Base-by-base conservation (phyloP, 805 yeast genomes). In the Yamadazyma scolyti region DNA sequence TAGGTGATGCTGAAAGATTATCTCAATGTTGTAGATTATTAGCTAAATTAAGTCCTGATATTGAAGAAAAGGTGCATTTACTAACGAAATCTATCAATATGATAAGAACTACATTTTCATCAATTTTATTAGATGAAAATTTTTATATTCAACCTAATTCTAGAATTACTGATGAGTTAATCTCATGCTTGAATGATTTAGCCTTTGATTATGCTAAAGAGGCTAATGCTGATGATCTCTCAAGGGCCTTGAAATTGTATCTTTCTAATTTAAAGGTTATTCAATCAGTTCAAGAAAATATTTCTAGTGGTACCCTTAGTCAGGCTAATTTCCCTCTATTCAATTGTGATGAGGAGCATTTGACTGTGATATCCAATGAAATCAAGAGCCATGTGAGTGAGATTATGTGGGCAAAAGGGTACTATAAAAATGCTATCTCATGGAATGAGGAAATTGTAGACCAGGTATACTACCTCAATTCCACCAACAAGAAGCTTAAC, bases 361-460 rank as follows among this genome's bases (percentile, higher is more conserved):
- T 63, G n/a, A 39, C 34, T 17, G 41, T 60, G 36, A 25, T 45
- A 13, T 47, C 46, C 15, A 58, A 61, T 24, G 68, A 58, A 25
- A 42, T 52, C 27, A 58, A 55, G 36, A 58, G 66, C 4, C 70
- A 65, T 39, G 45, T 65, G 12, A 49, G 65, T 33, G 71, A 65
- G 40, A 47, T 65, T 10, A 51, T 65, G 48, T 65, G 70, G 70
- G 58, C 58, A 6, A 54, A 50, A 38, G 68, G 68, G 5, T 57
- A 42, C 42, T 53, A 54, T 34, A 45, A 56, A 34, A 56, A 58
- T 31, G 68, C 71, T 15, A 50, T 61, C 23, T 45, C 61, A 2
- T 64, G 71, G 71, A 52, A 56, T 10, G 70, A 65, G 39, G 67
- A 65, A 34, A 58, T 64, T 4, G 47, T 65, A 6, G 65, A 60